Conservation (phyloP, 2,329 filamentous ascomycete species). For the Nemania serpens region DNA sequence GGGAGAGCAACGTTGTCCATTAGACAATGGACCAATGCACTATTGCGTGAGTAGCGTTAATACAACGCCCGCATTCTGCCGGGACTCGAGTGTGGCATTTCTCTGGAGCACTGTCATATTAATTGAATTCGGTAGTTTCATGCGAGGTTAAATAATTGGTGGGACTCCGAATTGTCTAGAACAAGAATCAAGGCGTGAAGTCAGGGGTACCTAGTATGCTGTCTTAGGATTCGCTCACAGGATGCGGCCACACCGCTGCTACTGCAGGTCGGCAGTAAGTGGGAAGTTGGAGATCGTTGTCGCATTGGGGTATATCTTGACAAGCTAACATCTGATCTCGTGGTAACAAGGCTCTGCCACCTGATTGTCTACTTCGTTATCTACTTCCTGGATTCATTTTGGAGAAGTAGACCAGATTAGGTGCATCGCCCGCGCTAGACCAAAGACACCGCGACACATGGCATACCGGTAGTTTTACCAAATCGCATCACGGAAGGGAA, state of each 20-base stretch:
- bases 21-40: neutral
- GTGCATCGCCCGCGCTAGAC: neutral
- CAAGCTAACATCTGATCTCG: conserved; percentile 9
- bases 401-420: neutral
- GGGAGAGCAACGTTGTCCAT: neutral
- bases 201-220: no score
- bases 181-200: no score
- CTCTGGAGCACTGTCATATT: neutral
- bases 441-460: neutral
- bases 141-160: conserved; percentile 6
- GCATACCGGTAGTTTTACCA: neutral
- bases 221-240: conserved; percentile 10
- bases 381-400: neutral
- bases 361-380: neutral
- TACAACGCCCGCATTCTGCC: conserved; percentile 18
- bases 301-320: conserved; percentile 18
- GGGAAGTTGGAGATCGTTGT: neutral
- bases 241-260: conserved; percentile 13
- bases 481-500: neutral
- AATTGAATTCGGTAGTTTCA: conserved; percentile 13
- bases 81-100: neutral
- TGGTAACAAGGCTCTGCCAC: conserved; percentile 10
- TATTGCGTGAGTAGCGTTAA: neutral
- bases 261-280: conserved; percentile 7
- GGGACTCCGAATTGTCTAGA: neutral